Evolutionary conservation across 2,329 filamentous ascomycete genomes (phyloP), one percentile per base, ranked within the genome.

Genomic region (Fusarium sp.): DNA sequence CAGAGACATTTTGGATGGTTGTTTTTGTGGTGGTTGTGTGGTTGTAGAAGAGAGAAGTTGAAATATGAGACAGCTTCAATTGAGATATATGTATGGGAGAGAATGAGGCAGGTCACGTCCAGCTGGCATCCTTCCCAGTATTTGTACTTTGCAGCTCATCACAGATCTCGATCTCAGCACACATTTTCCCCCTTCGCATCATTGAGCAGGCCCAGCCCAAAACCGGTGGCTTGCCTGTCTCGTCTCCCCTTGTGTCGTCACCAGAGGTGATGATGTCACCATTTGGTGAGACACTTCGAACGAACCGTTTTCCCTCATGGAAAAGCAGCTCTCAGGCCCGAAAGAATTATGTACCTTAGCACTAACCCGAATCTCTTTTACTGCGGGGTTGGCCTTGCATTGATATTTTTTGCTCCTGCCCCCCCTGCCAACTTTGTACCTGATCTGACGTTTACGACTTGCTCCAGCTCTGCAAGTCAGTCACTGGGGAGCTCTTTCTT

Each of bases 1-100:
- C 69, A 88, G 83, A 85, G 85, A 86, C 85, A 88, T 88, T 75
- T 56, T 83, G 26, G 26, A 28, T 28, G 10, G 26, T 28, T 28
- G 26, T 28, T 28, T 28, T 28, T 28, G 26, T 28, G 26, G 26
- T 28, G 3, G 26, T 28, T 28, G 26, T 28, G 54, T 61, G 26
- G 28, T 46, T 9, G 38, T 34, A 19, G 20, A 32, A 14, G 23
- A 20, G 39, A 43, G n/a, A 36, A 39, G 21, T 30, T 48, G 23
- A 21, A 46, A 23, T 20, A 12, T 64, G 21, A 45, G 34, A 40
- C 49, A 68, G 47, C 48, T 68, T 65, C 54, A 53, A 69, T 67
- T 69, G 51, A 47, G 39, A 40, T 48, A 53, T 56, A 56, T 51
- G 44, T 58, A 63, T 54, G 55, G 54, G 32, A 55, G 39, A 26